Evolutionary conservation across 2,329 filamentous ascomycete species (phyloP), one percentile per base, ranked within the genome.

Genomic region (Parasarocladium wereldwijsianum): DNA sequence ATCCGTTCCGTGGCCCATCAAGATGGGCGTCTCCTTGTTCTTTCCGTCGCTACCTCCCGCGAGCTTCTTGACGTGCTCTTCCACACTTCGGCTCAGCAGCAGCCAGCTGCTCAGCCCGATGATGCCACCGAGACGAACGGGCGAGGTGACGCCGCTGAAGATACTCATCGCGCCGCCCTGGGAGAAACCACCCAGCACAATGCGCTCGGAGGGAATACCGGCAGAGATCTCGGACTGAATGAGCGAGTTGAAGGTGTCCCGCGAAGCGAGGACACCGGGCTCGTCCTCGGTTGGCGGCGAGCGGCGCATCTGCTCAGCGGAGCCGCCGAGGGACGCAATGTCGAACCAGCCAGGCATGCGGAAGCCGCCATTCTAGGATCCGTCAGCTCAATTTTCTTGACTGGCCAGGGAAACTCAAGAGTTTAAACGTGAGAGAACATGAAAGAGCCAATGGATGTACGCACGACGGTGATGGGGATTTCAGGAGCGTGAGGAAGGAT

Each of bases 331-430:
- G 30, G 40, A 38, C 39, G 79, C 72, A 50, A 90, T 76, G 44
- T 90, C 80, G 51, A 83, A 90, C 82, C 82, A 90, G 15, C 77
- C 85, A 2, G 85, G 82, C 83, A 93, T 92, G 16, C 54, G 50
- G 66, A 79, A 76, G 32, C 82, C 81, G 37, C 65, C 62, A 49
- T 85, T 85, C 76, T 83, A 40, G 24, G 16, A 15, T n/a, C n/a
- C n/a, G n/a, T n/a, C n/a, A n/a, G n/a, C n/a, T n/a, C n/a, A n/a
- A n/a, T n/a, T n/a, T 19, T 17, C 9, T 35, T 38, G n/a, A n/a
- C n/a, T n/a, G n/a, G n/a, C n/a, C n/a, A n/a, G n/a, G n/a, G n/a
- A n/a, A n/a, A n/a, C n/a, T n/a, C n/a, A n/a, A n/a, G n/a, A n/a
- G n/a, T n/a, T n/a, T n/a, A n/a, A n/a, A n/a, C n/a, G 28, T 33